Percentiles rank a stretch among this genome's conserved stretches.
These are phyloP conservation scores for Magnolia officinalis DNA, from an alignment of 164 flowering plant species.

Conservation along the genomic window DNA sequence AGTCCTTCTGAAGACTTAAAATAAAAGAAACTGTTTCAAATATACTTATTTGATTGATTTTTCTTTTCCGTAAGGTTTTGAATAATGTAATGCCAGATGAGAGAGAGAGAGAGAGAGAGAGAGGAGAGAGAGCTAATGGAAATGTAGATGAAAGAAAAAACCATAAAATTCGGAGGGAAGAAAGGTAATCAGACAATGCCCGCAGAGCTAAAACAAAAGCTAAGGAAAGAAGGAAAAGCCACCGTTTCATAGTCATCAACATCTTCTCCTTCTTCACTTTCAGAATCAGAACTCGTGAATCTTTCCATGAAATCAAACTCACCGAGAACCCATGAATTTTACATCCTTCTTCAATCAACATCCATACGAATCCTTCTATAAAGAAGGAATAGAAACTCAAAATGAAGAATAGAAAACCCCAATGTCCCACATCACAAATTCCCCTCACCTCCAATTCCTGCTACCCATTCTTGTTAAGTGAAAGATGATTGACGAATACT, in stretches of 20 bases:
- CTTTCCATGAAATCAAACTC: constrained; percentile 23
- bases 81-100: constrained; percentile 14
- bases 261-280: neutral
- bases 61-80: neutral
- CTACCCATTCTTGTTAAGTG: neutral
- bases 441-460: neutral
- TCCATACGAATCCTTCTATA: constrained; percentile 15
- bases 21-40: neutral
- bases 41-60: neutral
- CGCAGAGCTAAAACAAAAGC: neutral
- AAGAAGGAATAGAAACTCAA: neutral
- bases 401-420: constrained; percentile 4
- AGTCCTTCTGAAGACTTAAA: neutral
- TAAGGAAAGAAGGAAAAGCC: constrained; percentile 5
- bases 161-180: neutral
- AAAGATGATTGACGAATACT: neutral
- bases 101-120: neutral
- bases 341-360: constrained; percentile 34
- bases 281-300: neutral
- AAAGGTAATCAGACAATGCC: neutral
- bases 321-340: constrained; percentile 37
- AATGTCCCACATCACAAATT: neutral
- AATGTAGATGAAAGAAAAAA: neutral
- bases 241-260: constrained; percentile 2
- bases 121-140: neutral